Evolutionary conservation across 768 basidiomycete genomes (phyloP).

Genomic region (Boletus tomentosulus): DNA sequence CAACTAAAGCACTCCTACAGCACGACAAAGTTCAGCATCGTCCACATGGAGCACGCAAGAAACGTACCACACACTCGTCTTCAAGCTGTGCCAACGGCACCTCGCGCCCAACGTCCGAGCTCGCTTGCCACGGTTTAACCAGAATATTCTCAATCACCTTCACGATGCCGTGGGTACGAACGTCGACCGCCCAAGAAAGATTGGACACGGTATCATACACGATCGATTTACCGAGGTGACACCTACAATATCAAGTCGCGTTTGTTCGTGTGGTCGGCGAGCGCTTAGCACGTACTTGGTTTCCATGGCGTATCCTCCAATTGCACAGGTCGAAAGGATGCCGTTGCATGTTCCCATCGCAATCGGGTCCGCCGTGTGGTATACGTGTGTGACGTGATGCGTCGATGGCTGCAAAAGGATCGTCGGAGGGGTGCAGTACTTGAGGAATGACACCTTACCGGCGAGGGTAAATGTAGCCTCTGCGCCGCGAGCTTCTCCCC

Average conservation of each 20-base stretch:
- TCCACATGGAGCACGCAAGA: too few relatives aligned
- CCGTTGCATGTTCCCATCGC: constrained; percentile 88
- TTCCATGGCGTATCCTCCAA: constrained; percentile 90
- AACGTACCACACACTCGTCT: constrained; percentile 67
- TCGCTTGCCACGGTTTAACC: constrained; percentile 64
- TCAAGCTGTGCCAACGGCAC: constrained; percentile 54
- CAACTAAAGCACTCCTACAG: constrained; percentile 64
- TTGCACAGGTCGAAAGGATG: constrained; percentile 71
- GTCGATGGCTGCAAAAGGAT: constrained; percentile 52
- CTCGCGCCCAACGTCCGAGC: constrained; percentile 55
- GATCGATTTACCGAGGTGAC: constrained; percentile 83
- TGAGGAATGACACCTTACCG: constrained; percentile 43
- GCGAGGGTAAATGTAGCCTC: constrained; percentile 82
- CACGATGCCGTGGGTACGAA: constrained; percentile 78
- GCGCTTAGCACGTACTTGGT: constrained; percentile 43
- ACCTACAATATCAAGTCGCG: constrained; percentile 38
- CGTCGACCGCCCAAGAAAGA: constrained; percentile 78
- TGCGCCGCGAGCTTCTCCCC: constrained; percentile 78
- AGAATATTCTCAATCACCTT: constrained; percentile 74
- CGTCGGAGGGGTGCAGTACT: background rate
- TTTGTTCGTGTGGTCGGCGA: background rate
- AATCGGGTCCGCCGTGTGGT: constrained; percentile 93
- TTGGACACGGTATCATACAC: constrained; percentile 90
- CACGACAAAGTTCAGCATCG: background rate
- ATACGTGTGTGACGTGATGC: constrained; percentile 84